Conservation (phyloP, 345 rosid genomes). For the Eucalyptus coolabah region DNA sequence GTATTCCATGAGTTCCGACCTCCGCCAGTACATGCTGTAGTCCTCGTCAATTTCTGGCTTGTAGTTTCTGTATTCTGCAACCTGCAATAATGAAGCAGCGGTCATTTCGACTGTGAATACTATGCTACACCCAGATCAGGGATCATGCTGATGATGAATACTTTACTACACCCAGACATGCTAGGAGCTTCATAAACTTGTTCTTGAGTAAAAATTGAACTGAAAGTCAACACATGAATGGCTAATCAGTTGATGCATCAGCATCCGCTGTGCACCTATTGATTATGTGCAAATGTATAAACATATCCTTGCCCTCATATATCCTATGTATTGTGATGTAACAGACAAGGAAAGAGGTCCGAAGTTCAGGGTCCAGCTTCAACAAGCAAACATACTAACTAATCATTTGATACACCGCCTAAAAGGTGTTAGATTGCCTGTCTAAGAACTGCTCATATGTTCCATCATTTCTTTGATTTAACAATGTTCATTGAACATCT, state of each 20-base stretch:
- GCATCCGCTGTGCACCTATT: background rate
- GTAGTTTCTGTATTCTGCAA: constrained; percentile 32
- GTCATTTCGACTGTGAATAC: background rate
- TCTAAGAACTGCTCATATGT: background rate
- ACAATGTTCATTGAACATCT: background rate
- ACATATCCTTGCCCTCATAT: background rate
- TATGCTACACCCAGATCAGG: background rate
- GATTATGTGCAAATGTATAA: background rate
- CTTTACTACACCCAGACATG: background rate
- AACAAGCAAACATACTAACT: background rate
- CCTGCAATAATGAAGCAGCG: constrained; percentile 19
- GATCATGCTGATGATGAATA: background rate
- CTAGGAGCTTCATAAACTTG: background rate
- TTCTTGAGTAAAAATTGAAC: background rate
- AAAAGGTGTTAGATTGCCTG: background rate
- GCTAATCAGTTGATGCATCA: background rate
- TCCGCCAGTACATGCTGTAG: constrained; percentile 54
- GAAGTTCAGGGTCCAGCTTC: background rate
- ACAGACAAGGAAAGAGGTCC: background rate
- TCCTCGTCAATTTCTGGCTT: constrained; percentile 54
- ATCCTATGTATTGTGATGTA: background rate
- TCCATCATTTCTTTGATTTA: background rate
- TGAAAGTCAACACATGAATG: background rate
- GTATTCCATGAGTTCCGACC: constrained; percentile 43
- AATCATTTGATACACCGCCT: background rate